Percentiles rank a stretch among this genome's conserved stretches.
Conservation (phyloP, 768 basidiomycete genomes). For the Naganishia kalamii region DNA sequence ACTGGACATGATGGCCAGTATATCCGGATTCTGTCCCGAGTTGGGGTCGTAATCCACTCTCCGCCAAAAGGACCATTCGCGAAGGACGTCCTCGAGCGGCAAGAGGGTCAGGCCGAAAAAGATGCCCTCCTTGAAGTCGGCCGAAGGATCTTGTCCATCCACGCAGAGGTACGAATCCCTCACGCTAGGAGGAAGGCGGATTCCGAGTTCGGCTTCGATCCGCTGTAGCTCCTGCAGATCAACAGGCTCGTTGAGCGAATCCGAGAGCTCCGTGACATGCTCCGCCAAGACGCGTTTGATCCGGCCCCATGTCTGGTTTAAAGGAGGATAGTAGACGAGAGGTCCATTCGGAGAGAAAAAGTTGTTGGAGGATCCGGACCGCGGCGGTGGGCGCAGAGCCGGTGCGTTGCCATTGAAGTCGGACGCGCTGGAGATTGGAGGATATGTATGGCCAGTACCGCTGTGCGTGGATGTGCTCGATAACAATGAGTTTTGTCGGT, state of each 20-base stretch:
- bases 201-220: conserved; percentile 75
- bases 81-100: conserved; percentile 82
- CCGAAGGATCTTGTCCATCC: conserved; percentile 88
- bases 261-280: conserved; percentile 88
- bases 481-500: not conserved
- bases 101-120: conserved; percentile 93
- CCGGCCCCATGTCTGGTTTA: conserved; percentile 76
- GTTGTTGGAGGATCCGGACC: conserved; percentile 3
- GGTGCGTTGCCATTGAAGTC: conserved; percentile 6
- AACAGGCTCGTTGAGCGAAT: conserved; percentile 90
- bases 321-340: conserved; percentile 59
- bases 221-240: conserved; percentile 69
- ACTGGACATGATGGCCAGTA: conserved; percentile 74
- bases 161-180: conserved; percentile 80
- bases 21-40: conserved; percentile 69
- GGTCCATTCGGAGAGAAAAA: conserved; percentile 22
- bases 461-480: conserved; percentile 3
- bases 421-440: not conserved
- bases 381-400: conserved; percentile 8
- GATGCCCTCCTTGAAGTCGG: conserved; percentile 67
- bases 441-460: conserved; percentile 5
- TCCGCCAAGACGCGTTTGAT: conserved; percentile 71
- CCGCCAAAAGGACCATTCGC: conserved; percentile 96
- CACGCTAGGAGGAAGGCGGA: conserved; percentile 67
- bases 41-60: conserved; percentile 81